Base-by-base conservation (phyloP, 345 rosid species). In the Camelina neglecta region DNA sequence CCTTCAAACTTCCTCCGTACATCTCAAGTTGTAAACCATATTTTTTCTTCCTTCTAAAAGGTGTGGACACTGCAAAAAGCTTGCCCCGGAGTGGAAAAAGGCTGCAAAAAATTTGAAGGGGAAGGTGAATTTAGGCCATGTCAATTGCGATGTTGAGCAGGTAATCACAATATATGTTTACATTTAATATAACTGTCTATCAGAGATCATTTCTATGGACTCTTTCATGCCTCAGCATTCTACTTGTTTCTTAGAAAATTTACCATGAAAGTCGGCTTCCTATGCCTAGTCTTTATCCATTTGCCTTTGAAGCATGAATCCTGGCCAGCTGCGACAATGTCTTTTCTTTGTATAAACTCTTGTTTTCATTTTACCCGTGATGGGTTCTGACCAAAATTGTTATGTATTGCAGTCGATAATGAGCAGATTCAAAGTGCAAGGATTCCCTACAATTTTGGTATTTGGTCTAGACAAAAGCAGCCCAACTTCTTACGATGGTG, bases 51-150 rank as follows among this genome's bases (percentile, higher is more conserved):
- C 50, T 73, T 53, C 44, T 33, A 15, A 31, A 82, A 94, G 99
- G 98, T 95, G 98, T 76, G 98, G 99, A 63, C 98, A 95, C 84
- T 95, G 99, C 82, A 95, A 95, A 79, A 95, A 83, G 84, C 87
- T 95, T 71, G 97, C 98, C 55, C 99, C 97, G 5, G 99, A 96
- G 83, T 96, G 99, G 99, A 96, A 91, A 82, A 93, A 75, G 85
- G 99, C 98, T 83, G 89, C 98, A 24, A 85, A 79, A 54, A 89
- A 86, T 86, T 86, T 96, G 95, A 85, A 87, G 85, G 99, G 99
- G 72, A 96, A 93, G 86, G 99, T 93, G 85, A 93, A 91, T 74
- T 73, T 96, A 67, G 99, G 99, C 55, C 98, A 93, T 69, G 97
- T 96, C 75, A 92, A 96, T 79, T 96, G 99, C 24, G 99, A 96